Evolutionary conservation across 768 basidiomycete genomes (phyloP).

Genomic region (Austroboletus eburneus): DNA sequence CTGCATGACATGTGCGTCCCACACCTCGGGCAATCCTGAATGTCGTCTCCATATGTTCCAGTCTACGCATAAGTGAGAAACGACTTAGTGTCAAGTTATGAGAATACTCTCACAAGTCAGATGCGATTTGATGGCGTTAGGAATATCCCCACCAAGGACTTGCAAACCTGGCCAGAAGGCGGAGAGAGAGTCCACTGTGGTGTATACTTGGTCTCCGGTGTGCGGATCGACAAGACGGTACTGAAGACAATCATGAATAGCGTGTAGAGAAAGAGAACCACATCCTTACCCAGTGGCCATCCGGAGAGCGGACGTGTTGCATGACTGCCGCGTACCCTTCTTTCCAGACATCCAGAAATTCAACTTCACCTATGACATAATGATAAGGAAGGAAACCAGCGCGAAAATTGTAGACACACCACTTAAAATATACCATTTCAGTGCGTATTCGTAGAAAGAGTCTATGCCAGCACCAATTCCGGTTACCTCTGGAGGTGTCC

Average conservation of each 20-base stretch:
- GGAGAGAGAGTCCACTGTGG: conserved; percentile 89
- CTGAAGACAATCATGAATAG: conserved; percentile 37
- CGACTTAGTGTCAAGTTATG: neutral
- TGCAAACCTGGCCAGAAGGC: conserved; percentile 99
- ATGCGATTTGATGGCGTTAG: conserved; percentile 91
- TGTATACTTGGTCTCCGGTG: conserved; percentile 67
- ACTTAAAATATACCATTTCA: conserved; percentile 89
- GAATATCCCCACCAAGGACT: conserved; percentile 78
- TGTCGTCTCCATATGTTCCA: conserved; percentile 92
- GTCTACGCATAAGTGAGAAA: conserved; percentile 41
- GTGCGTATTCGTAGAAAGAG: conserved; percentile 91
- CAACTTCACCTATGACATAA: conserved; percentile 54
- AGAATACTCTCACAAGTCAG: conserved; percentile 64
- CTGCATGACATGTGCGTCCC: conserved; percentile 69
- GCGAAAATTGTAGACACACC: conserved; percentile 37
- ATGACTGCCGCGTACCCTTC: conserved; percentile 81
- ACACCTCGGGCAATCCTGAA: conserved; percentile 89
- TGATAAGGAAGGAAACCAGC: neutral
- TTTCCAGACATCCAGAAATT: conserved; percentile 81
- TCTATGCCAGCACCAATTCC: conserved; percentile 94
- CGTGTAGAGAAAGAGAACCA: neutral
- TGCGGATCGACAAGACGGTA: conserved; percentile 83
- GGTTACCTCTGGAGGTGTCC: conserved; percentile 72
- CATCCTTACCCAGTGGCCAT: conserved; percentile 78
- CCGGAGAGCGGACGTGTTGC: conserved; percentile 74